Evolutionary conservation across 1,284 basidiomycete species (phyloP).

Genomic region (Mycosarcoma maydis): DNA sequence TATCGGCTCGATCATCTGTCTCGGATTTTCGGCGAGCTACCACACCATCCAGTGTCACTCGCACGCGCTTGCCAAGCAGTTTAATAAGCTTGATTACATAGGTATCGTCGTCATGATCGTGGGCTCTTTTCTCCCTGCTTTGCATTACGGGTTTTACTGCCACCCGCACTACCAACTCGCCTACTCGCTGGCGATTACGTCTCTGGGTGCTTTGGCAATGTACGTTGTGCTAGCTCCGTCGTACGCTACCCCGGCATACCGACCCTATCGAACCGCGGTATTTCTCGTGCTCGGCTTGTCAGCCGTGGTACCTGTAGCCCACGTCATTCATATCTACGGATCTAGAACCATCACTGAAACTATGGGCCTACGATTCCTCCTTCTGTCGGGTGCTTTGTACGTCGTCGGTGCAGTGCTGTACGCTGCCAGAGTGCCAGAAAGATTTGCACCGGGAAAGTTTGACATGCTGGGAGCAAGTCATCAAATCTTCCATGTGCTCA

Average conservation of each 20-base stretch:
- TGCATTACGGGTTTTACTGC: slow-evolving; percentile 65
- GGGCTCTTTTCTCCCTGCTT: slow-evolving; percentile 76
- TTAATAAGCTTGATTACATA: slow-evolving; percentile 62
- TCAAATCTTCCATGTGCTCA: slow-evolving; percentile 78
- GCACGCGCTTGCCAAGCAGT: slow-evolving; percentile 69
- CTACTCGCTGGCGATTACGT: slow-evolving; percentile 69
- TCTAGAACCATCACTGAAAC: slow-evolving; percentile 50
- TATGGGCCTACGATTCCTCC: slow-evolving; percentile 56
- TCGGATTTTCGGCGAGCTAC: slow-evolving; percentile 79
- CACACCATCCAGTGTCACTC: slow-evolving; percentile 83
- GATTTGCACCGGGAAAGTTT: slow-evolving; percentile 79
- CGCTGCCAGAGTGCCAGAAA: slow-evolving; percentile 83
- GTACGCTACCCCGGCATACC: slow-evolving; percentile 79
- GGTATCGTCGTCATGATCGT: slow-evolving; percentile 74
- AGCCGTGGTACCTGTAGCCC: slow-evolving; percentile 77
- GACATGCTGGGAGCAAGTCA: slow-evolving; percentile 73
- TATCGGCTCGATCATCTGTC: slow-evolving; percentile 77
- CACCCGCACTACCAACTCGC: slow-evolving; percentile 50
- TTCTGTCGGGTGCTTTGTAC: slow-evolving; percentile 54
- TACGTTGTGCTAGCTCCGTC: slow-evolving; percentile 82
- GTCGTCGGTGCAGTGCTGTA: slow-evolving; percentile 57
- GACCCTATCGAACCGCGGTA: slow-evolving; percentile 79
- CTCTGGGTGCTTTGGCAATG: slow-evolving; percentile 75
- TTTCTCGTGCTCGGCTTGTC: slow-evolving; percentile 83
- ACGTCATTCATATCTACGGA: slow-evolving; percentile 72